Evolutionary conservation across 257 asterid species (phyloP), one percentile per base, ranked within the genome.

Genomic region (Gentiana macrophylla): DNA sequence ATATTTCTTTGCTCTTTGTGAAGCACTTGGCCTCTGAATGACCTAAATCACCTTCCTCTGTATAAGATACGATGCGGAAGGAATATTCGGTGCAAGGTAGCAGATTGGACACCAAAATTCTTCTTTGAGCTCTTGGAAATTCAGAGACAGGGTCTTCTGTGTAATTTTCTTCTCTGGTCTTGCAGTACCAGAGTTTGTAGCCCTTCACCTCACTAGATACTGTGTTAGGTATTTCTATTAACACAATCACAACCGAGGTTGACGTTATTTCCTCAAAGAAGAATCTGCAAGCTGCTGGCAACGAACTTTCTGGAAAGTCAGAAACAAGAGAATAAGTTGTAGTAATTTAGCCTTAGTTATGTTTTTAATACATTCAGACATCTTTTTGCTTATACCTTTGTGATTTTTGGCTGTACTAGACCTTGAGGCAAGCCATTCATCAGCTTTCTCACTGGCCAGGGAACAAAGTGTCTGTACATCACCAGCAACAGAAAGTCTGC

Each of bases 111-210:
- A 88, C 76, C 67, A 80, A 76, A 59, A 88, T 75, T 67, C 94
- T 79, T 74, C 94, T 70, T 69, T 80, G 88, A 60, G 77, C 71
- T 67, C 86, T 82, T 24, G 94, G 90, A 68, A 88, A 82, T 64
- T 72, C 77, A 65, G 67, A 88, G 47, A 70, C 72, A 45, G 96
- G 96, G 64, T 88, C 94, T 54, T 75, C 60, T 3, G 84, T 57
- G 70, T 88, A 80, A 37, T 56, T 65, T 67, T 84, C 96, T 63
- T 84, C 89, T 62, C 90, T 77, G 46, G 81, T 71, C 71, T 68
- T 80, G 70, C 94, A 79, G 67, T 82, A 84, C 96, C 96, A 88
- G 58, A 88, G 90, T 70, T 82, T 88, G 79, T 82, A 88, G 68
- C 94, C 94, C 76, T 84, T 77, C 61, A 84, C 73, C 53, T 74